Evolutionary conservation across 2,329 filamentous ascomycete species (phyloP), one percentile per base, ranked within the genome.

Genomic region (Cladophialophora psammophila): DNA sequence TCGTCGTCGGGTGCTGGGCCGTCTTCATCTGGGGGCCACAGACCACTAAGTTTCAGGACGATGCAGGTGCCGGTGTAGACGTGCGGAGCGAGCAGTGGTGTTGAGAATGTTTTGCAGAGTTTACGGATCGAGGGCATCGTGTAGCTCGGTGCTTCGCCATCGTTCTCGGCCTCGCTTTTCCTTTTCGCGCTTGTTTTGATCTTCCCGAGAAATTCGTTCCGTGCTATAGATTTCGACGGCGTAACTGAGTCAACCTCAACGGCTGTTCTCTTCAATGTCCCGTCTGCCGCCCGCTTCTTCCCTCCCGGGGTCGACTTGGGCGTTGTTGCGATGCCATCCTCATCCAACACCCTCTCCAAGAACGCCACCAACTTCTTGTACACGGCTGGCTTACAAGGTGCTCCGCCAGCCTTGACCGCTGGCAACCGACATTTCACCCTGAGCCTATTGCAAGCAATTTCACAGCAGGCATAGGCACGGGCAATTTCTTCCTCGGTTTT

Each of bases 401-500:
- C 92, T 4, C 88, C 86, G 2, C 90, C 67, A 26, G 58, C 58
- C 63, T 91, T 87, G 65, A 94, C 90, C 0, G 89, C 86, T 0
- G 94, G 93, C 7, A 97, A 87, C 75, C 93, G 88, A 53, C 96
- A 86, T 0, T 84, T 78, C 63, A 89, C 90, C 75, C 93, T 94
- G 45, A 97, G 83, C 61, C 93, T 87, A 73, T 94, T 92, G 76
- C 94, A 98, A 20, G 95, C 95, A 67, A 99, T 86, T 78, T 97
- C 90, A 13, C 92, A 91, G 77, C 93, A 97, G 3, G 90, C 91
- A 77, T 95, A 95, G 4, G 87, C 85, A 20, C 94, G 86, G n/a
- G 90, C 92, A 71, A 95, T 88, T 77, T 97, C 94, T 77, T 97
- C 93, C 64, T 96, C 92, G 2, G 89, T 85, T 76, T 93, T 96